Percentiles rank a stretch among this genome's conserved stretches.
phyloP scores from a whole-genome alignment of 2,329 filamentous ascomycete species.

The Fusarium incarnatum region DNA sequence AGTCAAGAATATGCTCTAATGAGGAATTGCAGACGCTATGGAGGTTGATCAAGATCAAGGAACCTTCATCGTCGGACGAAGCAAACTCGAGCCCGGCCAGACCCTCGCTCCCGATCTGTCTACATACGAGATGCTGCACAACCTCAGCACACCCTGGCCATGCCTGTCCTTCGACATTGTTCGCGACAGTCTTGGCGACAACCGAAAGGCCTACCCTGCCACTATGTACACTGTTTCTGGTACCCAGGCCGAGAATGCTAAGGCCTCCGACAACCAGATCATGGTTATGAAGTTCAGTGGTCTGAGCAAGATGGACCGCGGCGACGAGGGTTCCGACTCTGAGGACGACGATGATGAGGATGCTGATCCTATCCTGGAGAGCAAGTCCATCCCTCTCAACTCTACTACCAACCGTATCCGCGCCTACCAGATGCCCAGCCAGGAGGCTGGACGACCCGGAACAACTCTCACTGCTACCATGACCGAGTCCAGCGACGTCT shows the following conservation, averaged over 20 bases:
- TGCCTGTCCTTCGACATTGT: conserved; percentile 96
- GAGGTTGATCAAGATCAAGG: conserved; percentile 92
- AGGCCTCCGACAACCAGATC: conserved; percentile 88
- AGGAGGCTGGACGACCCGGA: conserved; percentile 76
- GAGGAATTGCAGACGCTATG: conserved; percentile 73
- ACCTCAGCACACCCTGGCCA: conserved; percentile 93
- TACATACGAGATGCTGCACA: conserved; percentile 99
- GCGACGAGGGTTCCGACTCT: conserved; percentile 74
- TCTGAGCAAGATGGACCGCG: conserved; percentile 85
- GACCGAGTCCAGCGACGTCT: conserved; percentile 88
- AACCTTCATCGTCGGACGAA: conserved; percentile 95
- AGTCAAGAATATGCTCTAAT: neutral
- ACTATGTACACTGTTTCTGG: conserved; percentile 96
- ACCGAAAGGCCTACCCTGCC: conserved; percentile 91
- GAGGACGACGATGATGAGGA: conserved; percentile 81
- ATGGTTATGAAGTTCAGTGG: conserved; percentile 97
- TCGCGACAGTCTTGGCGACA: conserved; percentile 85
- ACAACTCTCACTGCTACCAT: conserved; percentile 90
- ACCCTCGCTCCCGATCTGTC: conserved; percentile 89
- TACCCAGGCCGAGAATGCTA: conserved; percentile 84
- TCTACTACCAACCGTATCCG: conserved; percentile 96
- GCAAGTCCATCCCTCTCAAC: conserved; percentile 84
- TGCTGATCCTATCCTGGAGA: conserved; percentile 91
- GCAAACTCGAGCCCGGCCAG: conserved; percentile 90
- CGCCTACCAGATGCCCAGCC: conserved; percentile 80